phyloP scores from a whole-genome alignment of 1,284 basidiomycete species.

The Wallemia ichthyophaga region DNA sequence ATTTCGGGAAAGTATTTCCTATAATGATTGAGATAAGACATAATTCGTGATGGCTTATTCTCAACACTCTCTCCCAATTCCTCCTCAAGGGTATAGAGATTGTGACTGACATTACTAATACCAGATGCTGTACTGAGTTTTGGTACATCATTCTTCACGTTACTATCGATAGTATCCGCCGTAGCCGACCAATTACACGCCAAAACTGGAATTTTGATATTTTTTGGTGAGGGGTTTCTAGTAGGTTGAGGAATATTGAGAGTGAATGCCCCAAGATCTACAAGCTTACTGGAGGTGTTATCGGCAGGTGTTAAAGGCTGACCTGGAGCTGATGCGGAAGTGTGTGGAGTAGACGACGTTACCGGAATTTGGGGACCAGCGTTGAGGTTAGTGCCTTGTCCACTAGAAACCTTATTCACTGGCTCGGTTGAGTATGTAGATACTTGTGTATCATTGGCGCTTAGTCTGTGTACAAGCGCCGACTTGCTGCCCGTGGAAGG shows the following conservation, averaged over 20 bases:
- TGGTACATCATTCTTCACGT: background rate
- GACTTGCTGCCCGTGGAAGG: background rate
- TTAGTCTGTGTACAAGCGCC: background rate
- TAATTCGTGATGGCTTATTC: background rate
- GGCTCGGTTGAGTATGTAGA: background rate
- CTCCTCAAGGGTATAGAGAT: background rate
- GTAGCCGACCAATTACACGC: background rate
- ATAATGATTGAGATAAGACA: background rate
- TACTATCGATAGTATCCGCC: background rate
- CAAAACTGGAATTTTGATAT: background rate
- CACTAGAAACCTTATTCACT: background rate
- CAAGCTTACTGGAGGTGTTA: background rate
- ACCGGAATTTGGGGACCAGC: background rate
- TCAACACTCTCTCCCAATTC: background rate
- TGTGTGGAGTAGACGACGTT: background rate
- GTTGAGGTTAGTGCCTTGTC: background rate
- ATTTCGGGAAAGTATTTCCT: background rate
- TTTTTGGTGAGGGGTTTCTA: background rate
- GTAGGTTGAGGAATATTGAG: background rate
- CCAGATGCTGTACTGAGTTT: background rate
- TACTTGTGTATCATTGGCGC: background rate
- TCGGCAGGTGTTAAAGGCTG: background rate
- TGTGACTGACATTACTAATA: background rate
- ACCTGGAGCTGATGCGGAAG: no score
- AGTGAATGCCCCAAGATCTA: background rate